Conservation (phyloP, 1,284 basidiomycete species). For the Neolentinus lepideus region DNA sequence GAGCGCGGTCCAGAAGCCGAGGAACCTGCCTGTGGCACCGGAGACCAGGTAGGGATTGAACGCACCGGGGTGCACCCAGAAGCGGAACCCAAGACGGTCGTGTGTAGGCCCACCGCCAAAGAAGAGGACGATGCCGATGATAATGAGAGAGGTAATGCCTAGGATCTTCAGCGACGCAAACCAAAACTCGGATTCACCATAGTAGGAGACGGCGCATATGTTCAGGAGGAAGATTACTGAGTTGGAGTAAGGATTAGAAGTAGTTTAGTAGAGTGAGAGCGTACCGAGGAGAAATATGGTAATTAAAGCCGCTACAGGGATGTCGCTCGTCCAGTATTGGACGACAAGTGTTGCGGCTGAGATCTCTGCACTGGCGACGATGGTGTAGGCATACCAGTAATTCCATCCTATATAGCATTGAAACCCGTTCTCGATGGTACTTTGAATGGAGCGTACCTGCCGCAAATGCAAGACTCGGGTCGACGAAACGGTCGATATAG, state of each 20-base stretch:
- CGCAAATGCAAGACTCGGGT: neutral
- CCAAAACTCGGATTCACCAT: conserved; percentile 1
- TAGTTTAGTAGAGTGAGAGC: neutral
- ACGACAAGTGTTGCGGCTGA: neutral
- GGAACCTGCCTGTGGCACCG: conserved; percentile 46
- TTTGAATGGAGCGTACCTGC: neutral
- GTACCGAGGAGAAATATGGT: conserved; percentile 26
- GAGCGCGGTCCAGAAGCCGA: conserved; percentile 63
- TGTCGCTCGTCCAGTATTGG: conserved; percentile 24
- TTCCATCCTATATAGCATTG: conserved; percentile 23
- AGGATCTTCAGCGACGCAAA: neutral
- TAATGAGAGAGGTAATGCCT: conserved; percentile 25
- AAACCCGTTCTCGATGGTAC: neutral
- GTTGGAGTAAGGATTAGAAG: neutral
- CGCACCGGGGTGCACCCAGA: conserved; percentile 63
- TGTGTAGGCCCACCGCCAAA: conserved; percentile 61
- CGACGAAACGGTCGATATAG: neutral
- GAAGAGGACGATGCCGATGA: conserved; percentile 60
- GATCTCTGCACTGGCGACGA: neutral
- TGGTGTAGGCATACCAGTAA: conserved; percentile 15
- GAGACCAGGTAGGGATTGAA: conserved; percentile 38
- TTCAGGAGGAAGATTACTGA: neutral
- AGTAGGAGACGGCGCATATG: neutral
- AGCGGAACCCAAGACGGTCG: conserved; percentile 60
- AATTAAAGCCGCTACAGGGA: conserved; percentile 14